Evolutionary conservation across 106 monocot species (phyloP).

Genomic region (Chionographis japonica): DNA sequence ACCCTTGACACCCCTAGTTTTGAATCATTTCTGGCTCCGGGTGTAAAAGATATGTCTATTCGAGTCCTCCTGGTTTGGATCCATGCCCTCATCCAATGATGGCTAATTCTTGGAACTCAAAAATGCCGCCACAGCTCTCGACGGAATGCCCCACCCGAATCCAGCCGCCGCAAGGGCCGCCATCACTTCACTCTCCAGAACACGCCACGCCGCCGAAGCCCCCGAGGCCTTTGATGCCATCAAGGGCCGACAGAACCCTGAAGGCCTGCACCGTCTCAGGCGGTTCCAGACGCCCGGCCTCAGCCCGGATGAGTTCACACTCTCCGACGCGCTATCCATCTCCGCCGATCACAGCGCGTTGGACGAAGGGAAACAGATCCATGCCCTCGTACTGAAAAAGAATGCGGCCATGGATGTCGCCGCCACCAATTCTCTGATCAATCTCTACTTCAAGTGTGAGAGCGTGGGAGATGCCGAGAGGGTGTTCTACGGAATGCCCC

Average conservation of each 20-base stretch:
- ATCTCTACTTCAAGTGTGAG: slow-evolving; percentile 27
- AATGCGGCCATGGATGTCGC: slow-evolving; percentile 26
- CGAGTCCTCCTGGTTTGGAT: too few relatives aligned
- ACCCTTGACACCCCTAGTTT: too few relatives aligned
- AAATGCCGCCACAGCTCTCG: not conserved
- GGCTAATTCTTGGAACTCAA: too few relatives aligned
- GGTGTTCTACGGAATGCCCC: slow-evolving; percentile 15
- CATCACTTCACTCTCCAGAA: not conserved
- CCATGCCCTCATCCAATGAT: too few relatives aligned
- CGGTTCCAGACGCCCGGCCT: slow-evolving; percentile 8
- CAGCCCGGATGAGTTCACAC: slow-evolving; percentile 18
- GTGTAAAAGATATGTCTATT: too few relatives aligned
- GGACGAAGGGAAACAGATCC: slow-evolving; percentile 25
- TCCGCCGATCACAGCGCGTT: slow-evolving; percentile 7
- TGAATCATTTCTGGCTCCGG: too few relatives aligned
- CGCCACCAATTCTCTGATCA: slow-evolving; percentile 22
- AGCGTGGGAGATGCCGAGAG: slow-evolving; percentile 21
- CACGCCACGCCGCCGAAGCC: not conserved
- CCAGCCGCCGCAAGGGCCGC: not conserved
- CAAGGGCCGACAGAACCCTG: not conserved
- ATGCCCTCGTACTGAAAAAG: slow-evolving; percentile 30
- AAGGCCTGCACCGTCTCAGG: not conserved
- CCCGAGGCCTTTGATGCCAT: not conserved
- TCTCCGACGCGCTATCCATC: slow-evolving; percentile 16
- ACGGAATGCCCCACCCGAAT: slow-evolving; percentile 23